Conservation (phyloP, 495 filamentous ascomycete species). For the Neurospora sp. region DNA sequence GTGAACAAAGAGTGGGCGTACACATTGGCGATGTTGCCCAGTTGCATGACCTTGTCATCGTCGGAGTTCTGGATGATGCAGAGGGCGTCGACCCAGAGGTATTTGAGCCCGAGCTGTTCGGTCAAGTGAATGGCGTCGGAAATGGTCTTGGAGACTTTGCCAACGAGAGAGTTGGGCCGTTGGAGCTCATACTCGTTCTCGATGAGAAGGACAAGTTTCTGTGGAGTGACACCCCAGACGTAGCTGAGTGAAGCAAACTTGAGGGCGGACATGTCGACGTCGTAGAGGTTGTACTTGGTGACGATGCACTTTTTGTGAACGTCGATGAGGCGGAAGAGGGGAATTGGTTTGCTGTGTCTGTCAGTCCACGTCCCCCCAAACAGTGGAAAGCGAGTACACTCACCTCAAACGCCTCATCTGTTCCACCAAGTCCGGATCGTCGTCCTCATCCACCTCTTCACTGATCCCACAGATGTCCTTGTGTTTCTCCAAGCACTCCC, state of each 20-base stretch:
- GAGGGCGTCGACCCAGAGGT: slow-evolving; percentile 22
- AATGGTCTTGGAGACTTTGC: slow-evolving; percentile 9
- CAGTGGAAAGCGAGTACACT: neutral
- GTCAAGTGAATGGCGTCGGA: slow-evolving; percentile 13
- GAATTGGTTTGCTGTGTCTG: neutral
- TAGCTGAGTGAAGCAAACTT: slow-evolving; percentile 2
- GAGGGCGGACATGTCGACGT: neutral
- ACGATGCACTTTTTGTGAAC: neutral
- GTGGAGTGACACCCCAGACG: slow-evolving; percentile 1
- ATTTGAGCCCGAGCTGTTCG: slow-evolving; percentile 9
- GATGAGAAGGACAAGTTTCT: neutral
- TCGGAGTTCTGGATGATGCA: slow-evolving; percentile 22
- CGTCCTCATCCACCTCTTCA: neutral
- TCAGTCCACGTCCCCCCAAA: neutral
- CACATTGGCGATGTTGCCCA: slow-evolving; percentile 11
- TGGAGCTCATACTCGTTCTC: slow-evolving; percentile 1
- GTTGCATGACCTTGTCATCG: slow-evolving; percentile 14
- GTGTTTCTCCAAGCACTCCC: neutral
- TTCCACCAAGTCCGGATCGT: neutral
- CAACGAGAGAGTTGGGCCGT: slow-evolving; percentile 1
- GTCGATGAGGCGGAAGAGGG: neutral
- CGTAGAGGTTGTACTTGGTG: neutral
- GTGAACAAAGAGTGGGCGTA: slow-evolving; percentile 12
- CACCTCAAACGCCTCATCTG: neutral
- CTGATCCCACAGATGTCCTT: neutral